A percentile compares a stretch with the other conserved stretches of the same genome.
Evolutionary conservation across 2,329 filamentous ascomycete genomes (phyloP).

Genomic region (Ambrosiella cleistominuta): DNA sequence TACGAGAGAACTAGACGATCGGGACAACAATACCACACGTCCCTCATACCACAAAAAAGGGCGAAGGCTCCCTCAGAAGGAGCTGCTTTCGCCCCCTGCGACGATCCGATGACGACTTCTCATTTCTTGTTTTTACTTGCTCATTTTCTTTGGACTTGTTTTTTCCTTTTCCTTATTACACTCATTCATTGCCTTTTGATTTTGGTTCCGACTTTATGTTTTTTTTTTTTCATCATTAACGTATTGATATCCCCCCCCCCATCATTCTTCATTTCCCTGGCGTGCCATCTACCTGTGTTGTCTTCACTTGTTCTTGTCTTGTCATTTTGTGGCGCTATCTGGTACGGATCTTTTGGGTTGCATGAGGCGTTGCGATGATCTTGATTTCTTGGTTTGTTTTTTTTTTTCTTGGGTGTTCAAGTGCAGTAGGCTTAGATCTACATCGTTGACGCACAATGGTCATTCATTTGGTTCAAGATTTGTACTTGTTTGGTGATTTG

Average conservation of each 20-base stretch:
- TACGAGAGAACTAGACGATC: not conserved
- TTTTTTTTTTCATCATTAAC: constrained; percentile 9
- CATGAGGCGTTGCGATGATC: too few species aligned
- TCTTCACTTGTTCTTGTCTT: not conserved
- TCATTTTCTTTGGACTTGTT: not conserved
- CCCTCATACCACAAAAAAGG: not conserved
- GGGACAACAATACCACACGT: not conserved
- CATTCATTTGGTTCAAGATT: too few species aligned
- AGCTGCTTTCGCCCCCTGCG: not conserved
- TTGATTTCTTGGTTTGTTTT: too few species aligned
- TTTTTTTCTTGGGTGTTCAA: too few species aligned
- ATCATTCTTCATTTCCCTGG: not conserved
- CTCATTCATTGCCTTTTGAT: not conserved
- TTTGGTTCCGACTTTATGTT: constrained; percentile 10
- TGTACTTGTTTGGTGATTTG: too few species aligned
- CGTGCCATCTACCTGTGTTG: constrained; percentile 11
- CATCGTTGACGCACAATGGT: too few species aligned
- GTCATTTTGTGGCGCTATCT: not conserved
- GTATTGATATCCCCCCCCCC: constrained; percentile 8
- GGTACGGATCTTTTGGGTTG: too few species aligned
- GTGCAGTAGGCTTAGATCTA: too few species aligned
- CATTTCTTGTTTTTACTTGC: not conserved
- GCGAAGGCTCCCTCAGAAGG: not conserved
- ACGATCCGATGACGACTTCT: constrained; percentile 7
- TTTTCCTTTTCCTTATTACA: not conserved